phyloP scores from a whole-genome alignment of 495 filamentous ascomycete species.

The Bombardia bombarda region DNA sequence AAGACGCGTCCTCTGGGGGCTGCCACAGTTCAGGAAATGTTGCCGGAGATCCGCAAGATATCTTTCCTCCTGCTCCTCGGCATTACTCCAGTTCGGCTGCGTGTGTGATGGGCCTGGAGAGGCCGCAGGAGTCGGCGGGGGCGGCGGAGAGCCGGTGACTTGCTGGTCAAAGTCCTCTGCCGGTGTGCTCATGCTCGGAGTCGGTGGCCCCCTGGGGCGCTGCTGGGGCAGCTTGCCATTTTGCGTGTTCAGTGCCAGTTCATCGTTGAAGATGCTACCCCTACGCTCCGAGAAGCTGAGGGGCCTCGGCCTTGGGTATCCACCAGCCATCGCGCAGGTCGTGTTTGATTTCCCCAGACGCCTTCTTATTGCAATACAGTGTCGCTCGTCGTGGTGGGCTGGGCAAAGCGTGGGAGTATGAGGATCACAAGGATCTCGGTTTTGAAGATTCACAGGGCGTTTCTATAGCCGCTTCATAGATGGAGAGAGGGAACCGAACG shows the following conservation, averaged over 20 bases:
- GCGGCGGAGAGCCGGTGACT: slow-evolving; percentile 45
- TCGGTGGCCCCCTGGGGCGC: slow-evolving; percentile 42
- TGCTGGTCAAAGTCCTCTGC: slow-evolving; percentile 47
- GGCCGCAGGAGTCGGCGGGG: slow-evolving; percentile 48
- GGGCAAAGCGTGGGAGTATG: too few relatives aligned
- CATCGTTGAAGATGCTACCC: slow-evolving; percentile 34
- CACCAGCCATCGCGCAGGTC: slow-evolving; percentile 34
- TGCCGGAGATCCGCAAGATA: slow-evolving; percentile 41
- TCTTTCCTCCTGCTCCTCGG: slow-evolving; percentile 43
- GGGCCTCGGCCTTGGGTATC: too few relatives aligned
- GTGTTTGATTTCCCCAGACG: too few relatives aligned
- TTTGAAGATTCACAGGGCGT: too few relatives aligned
- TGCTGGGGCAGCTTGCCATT: slow-evolving; percentile 40
- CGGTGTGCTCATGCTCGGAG: slow-evolving; percentile 49
- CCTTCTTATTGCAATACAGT: too few relatives aligned
- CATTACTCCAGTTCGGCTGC: slow-evolving; percentile 45
- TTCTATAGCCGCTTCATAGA: too few relatives aligned
- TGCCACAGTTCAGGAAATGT: slow-evolving; percentile 43
- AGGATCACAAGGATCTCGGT: too few relatives aligned
- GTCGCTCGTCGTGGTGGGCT: too few relatives aligned
- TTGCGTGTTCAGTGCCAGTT: slow-evolving; percentile 36
- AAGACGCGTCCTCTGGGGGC: slow-evolving; percentile 48
- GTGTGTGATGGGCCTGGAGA: slow-evolving; percentile 46
- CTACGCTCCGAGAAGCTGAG: slow-evolving; percentile 38
- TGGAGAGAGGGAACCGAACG: too few relatives aligned